Percentiles rank a stretch among this genome's conserved stretches.
These are phyloP conservation scores for Cardamine occulta DNA, from an alignment of 345 rosid species.

Conservation along the genomic window DNA sequence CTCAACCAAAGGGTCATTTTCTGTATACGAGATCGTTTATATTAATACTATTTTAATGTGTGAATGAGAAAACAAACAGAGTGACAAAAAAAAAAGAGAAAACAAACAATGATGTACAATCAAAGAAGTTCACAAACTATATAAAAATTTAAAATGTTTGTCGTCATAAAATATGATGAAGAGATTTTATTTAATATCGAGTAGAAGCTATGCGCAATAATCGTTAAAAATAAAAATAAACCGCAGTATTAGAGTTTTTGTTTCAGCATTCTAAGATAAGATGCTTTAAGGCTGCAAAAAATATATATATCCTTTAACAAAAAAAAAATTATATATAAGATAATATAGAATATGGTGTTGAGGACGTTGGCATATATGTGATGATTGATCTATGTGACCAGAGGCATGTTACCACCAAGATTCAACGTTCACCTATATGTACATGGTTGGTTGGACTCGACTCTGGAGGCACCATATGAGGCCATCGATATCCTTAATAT, in stretches of 20 bases:
- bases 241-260: neutral
- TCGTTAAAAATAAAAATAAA: neutral
- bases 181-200: neutral
- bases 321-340: neutral
- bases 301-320: neutral
- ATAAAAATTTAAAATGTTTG: neutral
- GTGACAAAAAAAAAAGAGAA: neutral
- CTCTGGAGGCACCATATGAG: conserved; percentile 34
- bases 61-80: neutral
- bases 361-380: conserved; percentile 22
- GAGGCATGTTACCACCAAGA: conserved; percentile 37
- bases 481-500: neutral
- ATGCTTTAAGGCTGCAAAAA: neutral
- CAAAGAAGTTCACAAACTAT: neutral
- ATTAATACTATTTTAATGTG: neutral
- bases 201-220: neutral
- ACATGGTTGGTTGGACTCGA: conserved; percentile 29
- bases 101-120: neutral
- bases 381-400: conserved; percentile 39
- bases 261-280: neutral
- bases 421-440: conserved; percentile 21
- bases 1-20: neutral
- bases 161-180: neutral
- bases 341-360: conserved; percentile 16
- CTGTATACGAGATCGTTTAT: neutral